Evolutionary conservation across 129 eudicot species (phyloP), one percentile per base, ranked within the genome.

Genomic region (Flaveria linearis): DNA sequence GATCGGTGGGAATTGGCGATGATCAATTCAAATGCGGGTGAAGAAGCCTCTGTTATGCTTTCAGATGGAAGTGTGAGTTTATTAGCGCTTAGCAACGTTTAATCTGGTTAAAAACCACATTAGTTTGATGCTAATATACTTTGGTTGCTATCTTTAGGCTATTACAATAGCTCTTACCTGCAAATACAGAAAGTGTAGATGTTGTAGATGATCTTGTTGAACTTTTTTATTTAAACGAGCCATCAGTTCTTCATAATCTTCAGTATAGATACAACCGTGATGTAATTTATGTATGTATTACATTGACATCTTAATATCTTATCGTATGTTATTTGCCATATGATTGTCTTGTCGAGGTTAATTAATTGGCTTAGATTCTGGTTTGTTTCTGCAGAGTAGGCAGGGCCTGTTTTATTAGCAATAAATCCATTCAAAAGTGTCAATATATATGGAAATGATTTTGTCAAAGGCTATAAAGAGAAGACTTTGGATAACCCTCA

Each of bases 131-230:
- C 69, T 67, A 74, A 67, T 80, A 30, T 67, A 74, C 56, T 47
- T 33, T 45, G 14, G 46, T 66, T 52, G 46, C 70, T 75, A 5
- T 80, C 69, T 51, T 57, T 84, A 94, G 98, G 91, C 79, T 66
- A 76, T 89, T 69, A 75, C 83, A 76, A 88, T 89, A 94, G 30
- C 85, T 94, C 62, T 81, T 89, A 66, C 98, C 98, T 51, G 96
- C 96, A 71, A 91, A 94, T 76, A 92, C 97, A 3, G 97, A 87
- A 75, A 81, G 87, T 76, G 93, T 91, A 42, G 91, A 94, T 72
- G 97, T 87, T 7, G 96, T 94, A 78, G 97, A 94, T 73, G 97
- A 94, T 84, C 93, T 94, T 64, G 83, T 87, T 72, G 89, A 88
- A 72, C 97, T 94, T 51, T 85, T 92, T 83, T 91, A 89, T 77